A percentile compares a stretch with the other conserved stretches of the same genome.
These are phyloP conservation scores for Sugiyamaella neomexicana DNA, from an alignment of 1,139 yeast species.

Conservation along the genomic window DNA sequence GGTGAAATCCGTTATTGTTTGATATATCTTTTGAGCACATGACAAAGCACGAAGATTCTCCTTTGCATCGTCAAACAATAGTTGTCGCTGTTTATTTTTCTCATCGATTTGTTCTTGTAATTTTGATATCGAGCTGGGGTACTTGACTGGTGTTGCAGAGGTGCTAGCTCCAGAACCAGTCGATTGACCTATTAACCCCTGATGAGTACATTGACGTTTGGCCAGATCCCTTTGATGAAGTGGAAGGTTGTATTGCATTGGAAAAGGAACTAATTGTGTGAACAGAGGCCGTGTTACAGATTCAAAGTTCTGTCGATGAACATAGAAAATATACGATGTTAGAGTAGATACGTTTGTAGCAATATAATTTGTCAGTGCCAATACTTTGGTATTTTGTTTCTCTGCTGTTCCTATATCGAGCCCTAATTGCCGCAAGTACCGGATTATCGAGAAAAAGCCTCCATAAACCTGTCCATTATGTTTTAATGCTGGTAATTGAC, in stretches of 20 bases:
- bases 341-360: constrained; percentile 48
- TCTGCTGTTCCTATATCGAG: constrained; percentile 15
- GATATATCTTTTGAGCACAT: constrained; percentile 43
- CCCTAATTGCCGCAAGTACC: constrained; percentile 36
- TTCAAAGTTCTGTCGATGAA: constrained; percentile 65
- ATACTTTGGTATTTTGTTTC: constrained; percentile 30
- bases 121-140: constrained; percentile 18
- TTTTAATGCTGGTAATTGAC: constrained; percentile 56
- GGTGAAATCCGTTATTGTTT: constrained; percentile 18
- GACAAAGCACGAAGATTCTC: constrained; percentile 55
- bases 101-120: constrained; percentile 44
- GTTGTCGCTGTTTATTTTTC: constrained; percentile 47
- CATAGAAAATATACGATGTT: constrained; percentile 62
- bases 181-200: not conserved
- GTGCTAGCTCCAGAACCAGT: not conserved
- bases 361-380: constrained; percentile 44
- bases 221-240: constrained; percentile 54
- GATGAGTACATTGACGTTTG: constrained; percentile 42
- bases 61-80: constrained; percentile 50
- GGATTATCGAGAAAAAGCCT: constrained; percentile 54
- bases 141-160: not conserved
- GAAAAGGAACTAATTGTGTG: constrained; percentile 65
- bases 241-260: constrained; percentile 83
- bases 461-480: constrained; percentile 39
- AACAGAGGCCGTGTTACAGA: constrained; percentile 62